phyloP scores from a whole-genome alignment of 2,329 filamentous ascomycete genomes.

The Apiospora marii region DNA sequence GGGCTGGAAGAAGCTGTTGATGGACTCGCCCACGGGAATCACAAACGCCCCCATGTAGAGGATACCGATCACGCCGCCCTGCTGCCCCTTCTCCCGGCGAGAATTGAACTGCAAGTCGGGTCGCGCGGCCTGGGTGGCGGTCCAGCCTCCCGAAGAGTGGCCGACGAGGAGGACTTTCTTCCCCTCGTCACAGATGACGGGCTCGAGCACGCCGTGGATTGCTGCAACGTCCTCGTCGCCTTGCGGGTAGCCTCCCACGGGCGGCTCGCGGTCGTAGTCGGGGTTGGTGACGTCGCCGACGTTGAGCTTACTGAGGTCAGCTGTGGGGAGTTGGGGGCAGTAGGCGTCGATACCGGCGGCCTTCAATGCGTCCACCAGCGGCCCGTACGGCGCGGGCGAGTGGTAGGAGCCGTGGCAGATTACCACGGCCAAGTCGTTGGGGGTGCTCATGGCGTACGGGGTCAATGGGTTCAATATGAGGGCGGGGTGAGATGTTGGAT shows the following conservation, averaged over 20 bases:
- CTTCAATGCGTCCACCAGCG: slow-evolving; percentile 36
- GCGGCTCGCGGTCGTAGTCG: slow-evolving; percentile 37
- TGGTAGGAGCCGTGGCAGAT: slow-evolving; percentile 42
- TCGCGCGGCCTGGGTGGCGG: slow-evolving; percentile 42
- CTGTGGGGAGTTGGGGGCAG: slow-evolving; percentile 44
- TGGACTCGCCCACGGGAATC: slow-evolving; percentile 40
- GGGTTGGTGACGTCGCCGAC: slow-evolving; percentile 34
- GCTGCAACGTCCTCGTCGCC: slow-evolving; percentile 31
- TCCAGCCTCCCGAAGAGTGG: slow-evolving; percentile 43
- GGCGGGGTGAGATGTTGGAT: too few species aligned
- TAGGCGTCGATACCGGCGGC: slow-evolving; percentile 39
- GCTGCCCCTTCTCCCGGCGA: slow-evolving; percentile 30
- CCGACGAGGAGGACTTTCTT: slow-evolving; percentile 42
- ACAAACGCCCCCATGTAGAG: slow-evolving; percentile 42
- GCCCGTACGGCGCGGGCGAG: slow-evolving; percentile 40
- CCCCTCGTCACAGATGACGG: slow-evolving; percentile 26
- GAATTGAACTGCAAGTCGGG: slow-evolving; percentile 38
- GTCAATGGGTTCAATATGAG: too few species aligned
- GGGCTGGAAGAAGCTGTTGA: slow-evolving; percentile 41
- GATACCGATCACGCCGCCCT: slow-evolving; percentile 40
- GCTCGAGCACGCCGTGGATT: neutral
- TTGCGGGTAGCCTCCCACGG: slow-evolving; percentile 40
- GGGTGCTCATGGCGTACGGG: neutral
- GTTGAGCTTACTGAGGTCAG: slow-evolving; percentile 38
- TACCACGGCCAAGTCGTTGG: slow-evolving; percentile 31